These are phyloP conservation scores for Fusarium sp. DNA, from an alignment of 2,329 filamentous ascomycete species.

Conservation along the genomic window DNA sequence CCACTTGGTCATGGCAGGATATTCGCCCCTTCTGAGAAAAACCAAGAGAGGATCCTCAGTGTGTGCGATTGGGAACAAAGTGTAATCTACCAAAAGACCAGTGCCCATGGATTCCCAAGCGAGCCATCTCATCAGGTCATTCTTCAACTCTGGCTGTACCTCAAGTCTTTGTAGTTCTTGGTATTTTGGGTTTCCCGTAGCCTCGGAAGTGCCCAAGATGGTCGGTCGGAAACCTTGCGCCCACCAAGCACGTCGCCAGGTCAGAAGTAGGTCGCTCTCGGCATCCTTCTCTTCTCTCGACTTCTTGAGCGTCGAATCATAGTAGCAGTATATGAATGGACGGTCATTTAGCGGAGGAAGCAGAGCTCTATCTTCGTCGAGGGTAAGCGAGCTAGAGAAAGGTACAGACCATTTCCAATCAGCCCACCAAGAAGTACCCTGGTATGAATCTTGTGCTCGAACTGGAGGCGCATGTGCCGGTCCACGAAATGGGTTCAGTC, in stretches of 20 bases:
- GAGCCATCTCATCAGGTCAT: slow-evolving; percentile 86
- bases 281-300: slow-evolving; percentile 76
- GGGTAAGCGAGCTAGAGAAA: slow-evolving; percentile 84
- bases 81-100: slow-evolving; percentile 83
- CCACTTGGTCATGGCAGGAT: slow-evolving; percentile 81
- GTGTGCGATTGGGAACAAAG: slow-evolving; percentile 87
- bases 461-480: slow-evolving; percentile 80
- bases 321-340: slow-evolving; percentile 90
- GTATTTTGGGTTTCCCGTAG: slow-evolving; percentile 86
- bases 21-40: slow-evolving; percentile 83
- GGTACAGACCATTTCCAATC: slow-evolving; percentile 91
- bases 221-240: slow-evolving; percentile 91
- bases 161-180: slow-evolving; percentile 75
- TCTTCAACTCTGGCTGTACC: slow-evolving; percentile 74
- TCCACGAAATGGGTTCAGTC: slow-evolving; percentile 76
- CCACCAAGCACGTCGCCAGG: slow-evolving; percentile 96
- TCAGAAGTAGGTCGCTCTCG: slow-evolving; percentile 83
- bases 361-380: slow-evolving; percentile 87
- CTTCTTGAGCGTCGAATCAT: slow-evolving; percentile 77
- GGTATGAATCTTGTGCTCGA: slow-evolving; percentile 84
- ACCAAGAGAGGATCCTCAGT: slow-evolving; percentile 80
- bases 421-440: slow-evolving; percentile 86
- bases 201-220: slow-evolving; percentile 84
- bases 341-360: slow-evolving; percentile 82
- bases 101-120: slow-evolving; percentile 94